A percentile compares a stretch with the other conserved stretches of the same genome.
These are phyloP conservation scores for Aureobasidium sp. DNA, from an alignment of 2,329 filamentous ascomycete species.

Conservation along the genomic window DNA sequence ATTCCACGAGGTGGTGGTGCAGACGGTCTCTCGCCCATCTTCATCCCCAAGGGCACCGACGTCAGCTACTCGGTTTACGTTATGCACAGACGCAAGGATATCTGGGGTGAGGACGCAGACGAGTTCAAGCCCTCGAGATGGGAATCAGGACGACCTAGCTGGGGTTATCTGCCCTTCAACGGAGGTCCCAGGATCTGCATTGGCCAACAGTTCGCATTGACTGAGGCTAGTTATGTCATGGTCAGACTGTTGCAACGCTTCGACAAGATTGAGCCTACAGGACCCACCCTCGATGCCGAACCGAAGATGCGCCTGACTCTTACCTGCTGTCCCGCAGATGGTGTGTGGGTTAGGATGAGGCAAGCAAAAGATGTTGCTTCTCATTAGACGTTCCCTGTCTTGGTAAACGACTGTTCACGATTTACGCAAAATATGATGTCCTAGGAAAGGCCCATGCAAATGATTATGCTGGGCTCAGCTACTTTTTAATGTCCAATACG, in stretches of 20 bases:
- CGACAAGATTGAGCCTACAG: constrained; percentile 20
- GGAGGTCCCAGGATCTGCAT: constrained; percentile 22
- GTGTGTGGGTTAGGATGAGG: constrained; percentile 8
- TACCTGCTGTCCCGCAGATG: constrained; percentile 9
- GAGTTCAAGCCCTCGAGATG: constrained; percentile 42
- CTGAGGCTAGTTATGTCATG: constrained; percentile 24
- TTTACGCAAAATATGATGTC: not conserved
- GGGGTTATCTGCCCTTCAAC: constrained; percentile 29
- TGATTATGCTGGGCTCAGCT: not conserved
- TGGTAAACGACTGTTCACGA: not conserved
- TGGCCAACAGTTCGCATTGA: constrained; percentile 21
- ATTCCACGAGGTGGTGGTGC: constrained; percentile 43
- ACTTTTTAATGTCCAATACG: not conserved
- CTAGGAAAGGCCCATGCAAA: not conserved
- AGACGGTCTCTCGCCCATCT: constrained; percentile 41
- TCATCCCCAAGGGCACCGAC: constrained; percentile 38
- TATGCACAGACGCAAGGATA: constrained; percentile 42
- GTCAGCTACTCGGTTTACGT: constrained; percentile 37
- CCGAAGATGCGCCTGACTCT: constrained; percentile 6
- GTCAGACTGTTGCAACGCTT: constrained; percentile 24
- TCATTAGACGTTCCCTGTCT: not conserved
- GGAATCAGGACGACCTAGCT: constrained; percentile 23
- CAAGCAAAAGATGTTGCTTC: constrained; percentile 8
- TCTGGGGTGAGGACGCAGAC: constrained; percentile 41
- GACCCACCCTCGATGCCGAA: not conserved